Evolutionary conservation across 140 eudicot genomes (phyloP).

Genomic region (Senecio squalidus): DNA sequence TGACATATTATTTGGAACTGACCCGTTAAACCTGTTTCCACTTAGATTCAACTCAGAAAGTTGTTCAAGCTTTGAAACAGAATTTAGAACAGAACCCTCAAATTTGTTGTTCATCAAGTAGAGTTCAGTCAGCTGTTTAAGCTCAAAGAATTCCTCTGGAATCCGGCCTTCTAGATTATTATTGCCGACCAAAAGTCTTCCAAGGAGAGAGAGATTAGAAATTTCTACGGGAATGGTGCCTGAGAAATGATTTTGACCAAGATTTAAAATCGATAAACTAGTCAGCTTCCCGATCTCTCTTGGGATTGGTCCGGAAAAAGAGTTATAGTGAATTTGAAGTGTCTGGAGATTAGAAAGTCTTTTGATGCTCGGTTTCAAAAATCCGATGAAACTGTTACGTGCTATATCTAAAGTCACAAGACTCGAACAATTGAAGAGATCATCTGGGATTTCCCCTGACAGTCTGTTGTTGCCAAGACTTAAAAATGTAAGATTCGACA

Average conservation of each 20-base stretch:
- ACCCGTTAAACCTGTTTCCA: slow-evolving; percentile 61
- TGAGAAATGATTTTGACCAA: slow-evolving; percentile 46
- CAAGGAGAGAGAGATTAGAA: slow-evolving; percentile 52
- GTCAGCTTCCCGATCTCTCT: slow-evolving; percentile 64
- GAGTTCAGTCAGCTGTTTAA: slow-evolving; percentile 45
- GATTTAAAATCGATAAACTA: slow-evolving; percentile 27
- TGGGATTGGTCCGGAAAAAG: slow-evolving; percentile 54
- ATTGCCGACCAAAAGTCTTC: slow-evolving; percentile 40
- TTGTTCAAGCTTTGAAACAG: slow-evolving; percentile 45
- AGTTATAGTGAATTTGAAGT: slow-evolving; percentile 34
- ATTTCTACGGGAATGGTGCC: slow-evolving; percentile 56
- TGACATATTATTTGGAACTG: slow-evolving; percentile 42
- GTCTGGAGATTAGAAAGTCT: slow-evolving; percentile 42
- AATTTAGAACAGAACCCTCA: slow-evolving; percentile 43
- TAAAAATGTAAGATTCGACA: slow-evolving; percentile 49
- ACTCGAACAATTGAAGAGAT: slow-evolving; percentile 51
- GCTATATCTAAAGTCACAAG: slow-evolving; percentile 38
- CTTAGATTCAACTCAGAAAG: slow-evolving; percentile 57
- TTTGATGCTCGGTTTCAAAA: slow-evolving; percentile 43
- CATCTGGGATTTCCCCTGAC: slow-evolving; percentile 56
- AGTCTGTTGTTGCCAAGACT: slow-evolving; percentile 32
- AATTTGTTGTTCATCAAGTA: slow-evolving; percentile 44
- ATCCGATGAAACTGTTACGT: slow-evolving; percentile 42
- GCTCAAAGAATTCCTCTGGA: slow-evolving; percentile 50
- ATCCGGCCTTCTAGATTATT: slow-evolving; percentile 62